Conservation (phyloP, 2,329 filamentous ascomycete genomes). For the Aspergillus unguis region DNA sequence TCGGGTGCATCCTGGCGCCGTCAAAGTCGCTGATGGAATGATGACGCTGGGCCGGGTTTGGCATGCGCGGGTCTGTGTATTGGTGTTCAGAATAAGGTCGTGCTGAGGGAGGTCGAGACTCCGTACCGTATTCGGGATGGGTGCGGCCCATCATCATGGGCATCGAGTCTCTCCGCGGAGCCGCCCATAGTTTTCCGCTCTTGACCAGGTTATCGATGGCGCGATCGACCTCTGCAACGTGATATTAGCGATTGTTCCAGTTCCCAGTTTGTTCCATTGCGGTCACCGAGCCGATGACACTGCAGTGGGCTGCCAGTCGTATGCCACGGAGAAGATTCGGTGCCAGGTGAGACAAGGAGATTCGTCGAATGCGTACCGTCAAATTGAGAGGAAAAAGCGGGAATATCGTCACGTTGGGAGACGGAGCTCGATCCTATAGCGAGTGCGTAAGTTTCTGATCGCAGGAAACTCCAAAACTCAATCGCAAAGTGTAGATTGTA, state of each 20-base stretch:
- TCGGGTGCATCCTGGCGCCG: slow-evolving; percentile 67
- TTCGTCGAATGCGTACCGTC: slow-evolving; percentile 64
- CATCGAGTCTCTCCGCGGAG: slow-evolving; percentile 74
- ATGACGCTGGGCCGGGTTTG: slow-evolving; percentile 65
- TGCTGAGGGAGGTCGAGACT: slow-evolving; percentile 16
- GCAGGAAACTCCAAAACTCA: slow-evolving; percentile 17
- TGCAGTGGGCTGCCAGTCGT: neutral
- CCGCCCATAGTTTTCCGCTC: slow-evolving; percentile 86
- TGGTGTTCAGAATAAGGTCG: slow-evolving; percentile 25
- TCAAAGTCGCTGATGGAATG: slow-evolving; percentile 85
- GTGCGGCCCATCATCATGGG: slow-evolving; percentile 59
- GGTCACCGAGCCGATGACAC: neutral
- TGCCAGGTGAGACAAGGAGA: neutral
- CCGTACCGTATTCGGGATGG: slow-evolving; percentile 60
- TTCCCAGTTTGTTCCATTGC: neutral
- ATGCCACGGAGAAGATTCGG: neutral
- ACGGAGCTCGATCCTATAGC: slow-evolving; percentile 68
- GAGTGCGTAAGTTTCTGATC: slow-evolving; percentile 11
- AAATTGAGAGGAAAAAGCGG: slow-evolving; percentile 81
- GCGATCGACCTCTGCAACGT: slow-evolving; percentile 78
- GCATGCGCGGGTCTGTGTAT: slow-evolving; percentile 65
- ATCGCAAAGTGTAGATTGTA: neutral
- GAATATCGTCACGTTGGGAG: slow-evolving; percentile 68
- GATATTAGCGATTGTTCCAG: slow-evolving; percentile 23
- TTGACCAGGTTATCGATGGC: slow-evolving; percentile 94